Conservation (phyloP, 2,329 filamentous ascomycete species). For the Fusarium solani-melongenae region DNA sequence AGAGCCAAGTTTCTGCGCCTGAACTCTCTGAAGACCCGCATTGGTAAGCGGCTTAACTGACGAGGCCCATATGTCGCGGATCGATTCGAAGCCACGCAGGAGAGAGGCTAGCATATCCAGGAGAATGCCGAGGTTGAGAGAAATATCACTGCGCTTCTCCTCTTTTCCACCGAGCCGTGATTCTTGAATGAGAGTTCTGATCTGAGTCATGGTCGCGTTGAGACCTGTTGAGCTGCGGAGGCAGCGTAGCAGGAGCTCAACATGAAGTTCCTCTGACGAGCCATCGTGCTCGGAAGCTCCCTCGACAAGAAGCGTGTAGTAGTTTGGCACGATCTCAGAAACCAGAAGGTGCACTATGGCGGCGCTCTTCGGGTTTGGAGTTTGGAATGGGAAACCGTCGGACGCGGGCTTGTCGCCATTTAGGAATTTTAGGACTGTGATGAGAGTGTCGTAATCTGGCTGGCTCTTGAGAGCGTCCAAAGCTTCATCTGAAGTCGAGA, state of each 20-base stretch:
- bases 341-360: constrained; percentile 82
- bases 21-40: constrained; percentile 44
- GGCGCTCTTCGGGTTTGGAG: constrained; percentile 73
- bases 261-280: constrained; percentile 14
- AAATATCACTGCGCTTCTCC: constrained; percentile 53
- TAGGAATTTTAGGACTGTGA: constrained; percentile 65
- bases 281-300: constrained; percentile 42
- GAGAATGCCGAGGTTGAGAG: constrained; percentile 57
- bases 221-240: constrained; percentile 81
- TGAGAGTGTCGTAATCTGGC: constrained; percentile 69
- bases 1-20: constrained; percentile 53
- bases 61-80: constrained; percentile 53
- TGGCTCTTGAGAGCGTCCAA: constrained; percentile 71
- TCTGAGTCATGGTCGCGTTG: constrained; percentile 78
- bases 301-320: constrained; percentile 75
- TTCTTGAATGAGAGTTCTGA: constrained; percentile 70
- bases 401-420: constrained; percentile 37
- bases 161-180: constrained; percentile 53
- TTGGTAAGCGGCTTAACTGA: constrained; percentile 41
- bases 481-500: constrained; percentile 59
- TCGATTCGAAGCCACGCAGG: constrained; percentile 51
- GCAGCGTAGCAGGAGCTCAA: constrained; percentile 68
- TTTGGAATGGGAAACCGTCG: constrained; percentile 40
- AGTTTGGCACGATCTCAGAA: constrained; percentile 80
- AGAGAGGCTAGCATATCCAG: constrained; percentile 58